Evolutionary conservation across 805 yeast genomes (phyloP).

Genomic region (Ascoidea asiatica): DNA sequence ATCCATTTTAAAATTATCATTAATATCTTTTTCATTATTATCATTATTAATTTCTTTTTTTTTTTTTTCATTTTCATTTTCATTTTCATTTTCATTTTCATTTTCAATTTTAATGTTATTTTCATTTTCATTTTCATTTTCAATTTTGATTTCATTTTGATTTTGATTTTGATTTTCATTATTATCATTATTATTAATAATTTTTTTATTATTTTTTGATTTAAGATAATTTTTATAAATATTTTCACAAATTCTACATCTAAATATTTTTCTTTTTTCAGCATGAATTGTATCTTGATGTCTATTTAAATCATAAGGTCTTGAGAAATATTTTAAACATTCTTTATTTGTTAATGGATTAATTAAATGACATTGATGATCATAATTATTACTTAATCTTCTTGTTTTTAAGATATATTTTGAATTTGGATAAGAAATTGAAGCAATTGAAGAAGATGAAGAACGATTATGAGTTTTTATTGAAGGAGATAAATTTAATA

Average conservation of each 20-base stretch:
- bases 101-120: too few species aligned
- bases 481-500: not conserved
- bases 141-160: too few species aligned
- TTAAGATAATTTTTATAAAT: slow-evolving; percentile 20
- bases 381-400: slow-evolving; percentile 12
- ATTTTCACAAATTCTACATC: slow-evolving; percentile 77
- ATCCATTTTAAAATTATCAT: too few species aligned
- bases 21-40: too few species aligned
- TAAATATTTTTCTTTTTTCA: slow-evolving; percentile 67
- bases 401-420: too few species aligned
- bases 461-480: too few species aligned
- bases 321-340: slow-evolving; percentile 72
- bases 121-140: not conserved
- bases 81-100: not conserved
- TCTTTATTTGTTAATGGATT: slow-evolving; percentile 49
- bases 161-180: not conserved
- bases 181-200: not conserved
- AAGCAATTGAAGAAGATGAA: too few species aligned
- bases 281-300: slow-evolving; percentile 97
- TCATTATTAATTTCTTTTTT: not conserved
- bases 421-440: too few species aligned
- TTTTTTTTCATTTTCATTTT: not conserved
- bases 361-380: slow-evolving; percentile 39
- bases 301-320: slow-evolving; percentile 89
- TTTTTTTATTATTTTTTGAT: too few species aligned